phyloP scores from a whole-genome alignment of 78 protist species.

The Bodo saltans region DNA sequence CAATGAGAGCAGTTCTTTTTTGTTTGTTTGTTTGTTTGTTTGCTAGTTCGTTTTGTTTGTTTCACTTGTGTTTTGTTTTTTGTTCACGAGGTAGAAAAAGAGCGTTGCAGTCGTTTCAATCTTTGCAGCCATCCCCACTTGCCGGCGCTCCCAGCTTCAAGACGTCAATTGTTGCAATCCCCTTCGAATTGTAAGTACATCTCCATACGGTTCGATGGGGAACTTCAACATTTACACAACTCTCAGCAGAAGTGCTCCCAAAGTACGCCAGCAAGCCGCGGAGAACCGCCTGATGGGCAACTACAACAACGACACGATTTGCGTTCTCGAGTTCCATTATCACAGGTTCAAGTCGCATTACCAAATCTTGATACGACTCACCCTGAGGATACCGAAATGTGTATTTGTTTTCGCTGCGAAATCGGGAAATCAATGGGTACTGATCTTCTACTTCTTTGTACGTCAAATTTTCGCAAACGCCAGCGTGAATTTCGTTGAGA shows the following conservation, averaged over 20 bases:
- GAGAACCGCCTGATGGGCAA: constrained; percentile 83
- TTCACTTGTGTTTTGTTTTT: too few species aligned
- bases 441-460: constrained; percentile 63
- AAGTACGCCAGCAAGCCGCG: constrained; percentile 75
- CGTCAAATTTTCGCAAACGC: constrained; percentile 88
- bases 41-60: too few species aligned
- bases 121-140: too few species aligned
- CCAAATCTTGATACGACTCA: constrained; percentile 81
- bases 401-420: constrained; percentile 64
- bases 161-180: too few species aligned
- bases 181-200: background rate
- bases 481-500: constrained; percentile 89
- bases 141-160: too few species aligned
- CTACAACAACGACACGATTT: constrained; percentile 56
- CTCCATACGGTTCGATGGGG: constrained; percentile 7
- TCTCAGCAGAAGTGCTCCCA: constrained; percentile 17
- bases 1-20: too few species aligned
- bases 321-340: constrained; percentile 77
- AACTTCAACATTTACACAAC: background rate
- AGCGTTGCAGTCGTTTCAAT: too few species aligned
- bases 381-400: constrained; percentile 85
- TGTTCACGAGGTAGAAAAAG: too few species aligned
- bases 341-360: constrained; percentile 78
- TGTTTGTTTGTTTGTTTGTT: too few species aligned
- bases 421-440: constrained; percentile 62